Evolutionary conservation across 2,329 filamentous ascomycete species (phyloP).

Genomic region (Calonectria ilicicola): DNA sequence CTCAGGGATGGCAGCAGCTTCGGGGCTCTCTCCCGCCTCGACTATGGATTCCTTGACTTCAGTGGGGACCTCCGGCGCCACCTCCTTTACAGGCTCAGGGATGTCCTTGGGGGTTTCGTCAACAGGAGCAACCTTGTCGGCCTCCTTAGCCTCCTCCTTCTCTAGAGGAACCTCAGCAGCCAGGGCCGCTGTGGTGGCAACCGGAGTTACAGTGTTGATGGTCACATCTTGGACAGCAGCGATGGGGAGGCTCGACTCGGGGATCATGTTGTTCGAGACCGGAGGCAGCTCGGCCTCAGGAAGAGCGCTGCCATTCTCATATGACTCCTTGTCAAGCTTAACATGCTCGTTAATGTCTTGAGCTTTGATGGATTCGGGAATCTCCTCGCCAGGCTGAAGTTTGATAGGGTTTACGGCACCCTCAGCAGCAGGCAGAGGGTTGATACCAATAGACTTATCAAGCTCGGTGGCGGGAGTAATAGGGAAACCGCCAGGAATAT

Average conservation of each 20-base stretch:
- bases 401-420: conserved; percentile 83
- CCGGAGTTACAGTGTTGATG: conserved; percentile 65
- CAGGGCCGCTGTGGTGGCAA: conserved; percentile 76
- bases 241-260: conserved; percentile 85
- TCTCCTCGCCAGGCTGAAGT: conserved; percentile 82
- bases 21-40: conserved; percentile 71
- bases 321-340: conserved; percentile 85
- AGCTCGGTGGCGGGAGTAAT: conserved; percentile 72
- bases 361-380: conserved; percentile 76
- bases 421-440: conserved; percentile 71
- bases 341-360: conserved; percentile 80
- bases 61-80: conserved; percentile 64
- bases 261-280: conserved; percentile 75
- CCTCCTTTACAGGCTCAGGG: conserved; percentile 64
- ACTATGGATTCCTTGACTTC: conserved; percentile 70
- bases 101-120: conserved; percentile 60
- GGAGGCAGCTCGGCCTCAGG: conserved; percentile 65
- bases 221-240: conserved; percentile 54
- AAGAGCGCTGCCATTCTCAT: conserved; percentile 81
- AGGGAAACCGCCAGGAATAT: conserved; percentile 65
- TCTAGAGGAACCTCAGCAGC: conserved; percentile 77
- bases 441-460: conserved; percentile 67
- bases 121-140: conserved; percentile 52
- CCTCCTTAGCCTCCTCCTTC: conserved; percentile 51
- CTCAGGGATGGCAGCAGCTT: conserved; percentile 76